Conservation (phyloP, 2,329 filamentous ascomycete genomes). For the Penicillium sumatraense region DNA sequence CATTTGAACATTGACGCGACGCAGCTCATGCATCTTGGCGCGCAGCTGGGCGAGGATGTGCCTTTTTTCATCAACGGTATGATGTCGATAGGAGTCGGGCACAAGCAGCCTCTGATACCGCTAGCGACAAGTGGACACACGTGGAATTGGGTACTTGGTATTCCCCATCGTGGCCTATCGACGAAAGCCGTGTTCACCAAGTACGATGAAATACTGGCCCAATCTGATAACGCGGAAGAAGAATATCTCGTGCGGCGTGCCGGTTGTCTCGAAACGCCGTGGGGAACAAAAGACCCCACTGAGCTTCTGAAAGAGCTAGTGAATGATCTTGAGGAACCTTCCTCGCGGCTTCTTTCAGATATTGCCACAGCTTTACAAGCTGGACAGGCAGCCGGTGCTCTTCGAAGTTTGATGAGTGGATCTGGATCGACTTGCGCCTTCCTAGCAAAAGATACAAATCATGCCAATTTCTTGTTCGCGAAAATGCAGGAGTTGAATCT, state of each 20-base stretch:
- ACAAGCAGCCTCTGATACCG: conserved; percentile 3
- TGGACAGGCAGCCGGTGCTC: neutral
- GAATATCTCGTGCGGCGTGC: neutral
- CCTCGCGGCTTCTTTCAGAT: conserved; percentile 1
- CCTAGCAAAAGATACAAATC: conserved; percentile 2
- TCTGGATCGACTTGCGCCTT: conserved; percentile 14
- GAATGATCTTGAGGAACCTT: conserved; percentile 10
- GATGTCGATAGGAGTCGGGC: conserved; percentile 9
- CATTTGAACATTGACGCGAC: neutral
- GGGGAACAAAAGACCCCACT: neutral
- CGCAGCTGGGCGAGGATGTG: conserved; percentile 11
- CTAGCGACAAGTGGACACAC: neutral
- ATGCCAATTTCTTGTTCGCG: neutral
- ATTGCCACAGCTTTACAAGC: conserved; percentile 1
- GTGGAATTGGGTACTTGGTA: conserved; percentile 8
- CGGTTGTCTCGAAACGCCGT: conserved; percentile 1
- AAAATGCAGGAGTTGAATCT: neutral
- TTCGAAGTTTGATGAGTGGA: conserved; percentile 8
- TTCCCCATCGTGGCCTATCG: conserved; percentile 6
- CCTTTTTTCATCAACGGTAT: conserved; percentile 11
- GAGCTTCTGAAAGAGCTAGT: neutral
- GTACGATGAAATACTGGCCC: neutral
- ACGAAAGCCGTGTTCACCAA: conserved; percentile 10
- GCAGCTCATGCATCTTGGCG: conserved; percentile 7
- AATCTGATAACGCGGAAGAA: neutral